Conservation (phyloP, 345 rosid genomes). For the Lepidium africanum region DNA sequence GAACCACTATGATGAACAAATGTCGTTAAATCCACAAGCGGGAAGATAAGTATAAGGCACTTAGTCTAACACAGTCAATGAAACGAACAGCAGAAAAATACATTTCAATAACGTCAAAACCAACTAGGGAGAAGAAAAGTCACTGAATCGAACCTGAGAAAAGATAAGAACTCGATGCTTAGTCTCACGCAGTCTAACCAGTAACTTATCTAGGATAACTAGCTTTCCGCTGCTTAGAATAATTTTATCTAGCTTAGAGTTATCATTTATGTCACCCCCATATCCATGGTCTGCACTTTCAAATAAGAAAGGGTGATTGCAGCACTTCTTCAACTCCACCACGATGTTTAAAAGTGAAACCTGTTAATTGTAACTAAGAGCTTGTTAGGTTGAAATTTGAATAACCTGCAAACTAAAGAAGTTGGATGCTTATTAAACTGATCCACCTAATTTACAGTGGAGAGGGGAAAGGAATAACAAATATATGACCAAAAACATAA, state of each 20-base stretch:
- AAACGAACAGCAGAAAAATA: neutral
- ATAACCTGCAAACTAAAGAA: conserved; percentile 9
- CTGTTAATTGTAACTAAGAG: conserved; percentile 29
- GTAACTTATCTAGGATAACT: conserved; percentile 94
- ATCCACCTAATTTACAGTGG: neutral
- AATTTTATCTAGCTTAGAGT: conserved; percentile 82
- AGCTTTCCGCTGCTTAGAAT: conserved; percentile 96
- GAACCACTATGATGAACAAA: neutral
- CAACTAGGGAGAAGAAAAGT: neutral
- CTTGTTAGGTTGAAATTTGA: conserved; percentile 14
- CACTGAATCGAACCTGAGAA: conserved; percentile 66
- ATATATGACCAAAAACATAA: conserved; percentile 7
- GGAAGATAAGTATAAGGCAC: conserved; percentile 65
- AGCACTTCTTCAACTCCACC: conserved; percentile 98
- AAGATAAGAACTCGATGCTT: conserved; percentile 97
- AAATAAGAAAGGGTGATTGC: conserved; percentile 98
- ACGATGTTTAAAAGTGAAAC: conserved; percentile 98
- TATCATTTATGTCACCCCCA: conserved; percentile 73
- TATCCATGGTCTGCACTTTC: conserved; percentile 99
- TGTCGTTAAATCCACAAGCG: conserved; percentile 41
- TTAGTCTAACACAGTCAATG: conserved; percentile 62
- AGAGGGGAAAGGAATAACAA: neutral
- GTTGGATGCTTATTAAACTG: neutral
- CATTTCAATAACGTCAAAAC: neutral
- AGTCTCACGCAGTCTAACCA: conserved; percentile 87